A percentile compares a stretch with the other conserved stretches of the same genome.
Evolutionary conservation across 1,284 basidiomycete species (phyloP).

Genomic region (Boletus sp.): DNA sequence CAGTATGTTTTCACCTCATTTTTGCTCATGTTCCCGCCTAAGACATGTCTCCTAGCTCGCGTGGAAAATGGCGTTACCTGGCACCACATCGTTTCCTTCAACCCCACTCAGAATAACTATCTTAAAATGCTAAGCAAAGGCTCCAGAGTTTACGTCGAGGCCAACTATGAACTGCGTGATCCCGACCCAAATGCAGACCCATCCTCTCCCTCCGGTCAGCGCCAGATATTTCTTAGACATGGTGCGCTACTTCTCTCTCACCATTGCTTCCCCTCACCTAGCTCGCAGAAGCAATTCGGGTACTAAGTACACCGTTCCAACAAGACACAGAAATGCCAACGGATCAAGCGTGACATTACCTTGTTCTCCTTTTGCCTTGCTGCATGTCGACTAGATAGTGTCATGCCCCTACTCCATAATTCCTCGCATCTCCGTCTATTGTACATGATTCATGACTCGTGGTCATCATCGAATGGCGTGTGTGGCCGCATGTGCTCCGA

Average conservation of each 20-base stretch:
- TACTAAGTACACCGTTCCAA: slow-evolving; percentile 23
- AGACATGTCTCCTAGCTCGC: slow-evolving; percentile 42
- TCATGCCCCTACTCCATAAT: background rate
- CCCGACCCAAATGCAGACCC: slow-evolving; percentile 61
- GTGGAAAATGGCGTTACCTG: slow-evolving; percentile 56
- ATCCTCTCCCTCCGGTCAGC: slow-evolving; percentile 60
- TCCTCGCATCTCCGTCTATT: slow-evolving; percentile 4
- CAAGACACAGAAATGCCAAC: slow-evolving; percentile 22
- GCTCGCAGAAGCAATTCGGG: slow-evolving; percentile 26
- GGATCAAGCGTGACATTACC: slow-evolving; percentile 24
- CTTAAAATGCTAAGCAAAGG: slow-evolving; percentile 65
- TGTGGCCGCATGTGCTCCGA: slow-evolving; percentile 25
- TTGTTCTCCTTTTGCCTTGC: background rate
- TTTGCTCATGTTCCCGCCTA: slow-evolving; percentile 1
- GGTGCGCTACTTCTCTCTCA: slow-evolving; percentile 40
- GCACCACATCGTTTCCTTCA: slow-evolving; percentile 73
- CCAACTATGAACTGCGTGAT: slow-evolving; percentile 69
- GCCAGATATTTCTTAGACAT: slow-evolving; percentile 75
- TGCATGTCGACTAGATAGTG: slow-evolving; percentile 5
- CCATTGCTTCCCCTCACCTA: slow-evolving; percentile 16
- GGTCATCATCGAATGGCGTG: slow-evolving; percentile 31
- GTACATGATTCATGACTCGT: slow-evolving; percentile 27
- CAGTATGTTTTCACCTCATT: slow-evolving; percentile 39
- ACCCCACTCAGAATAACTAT: slow-evolving; percentile 51
- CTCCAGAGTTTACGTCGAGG: slow-evolving; percentile 70